These are phyloP conservation scores for Diplosphaera chodatii DNA, from an alignment of 139 green algal genomes.

Conservation along the genomic window DNA sequence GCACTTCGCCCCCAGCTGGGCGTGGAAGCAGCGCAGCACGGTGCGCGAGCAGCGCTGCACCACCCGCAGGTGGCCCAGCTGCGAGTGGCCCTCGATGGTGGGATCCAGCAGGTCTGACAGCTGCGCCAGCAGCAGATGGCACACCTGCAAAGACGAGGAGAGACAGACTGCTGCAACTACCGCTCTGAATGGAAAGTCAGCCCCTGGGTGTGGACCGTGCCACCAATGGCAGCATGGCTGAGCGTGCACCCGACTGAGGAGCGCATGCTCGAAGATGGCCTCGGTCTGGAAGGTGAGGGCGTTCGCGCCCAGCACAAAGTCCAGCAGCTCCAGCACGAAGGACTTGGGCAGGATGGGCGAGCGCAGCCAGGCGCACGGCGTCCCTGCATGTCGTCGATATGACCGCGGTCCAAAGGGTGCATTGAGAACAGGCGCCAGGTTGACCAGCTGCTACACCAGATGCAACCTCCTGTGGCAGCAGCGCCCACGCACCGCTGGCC, in stretches of 20 bases:
- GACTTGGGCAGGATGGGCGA: constrained; percentile 43
- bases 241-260: constrained; percentile 13
- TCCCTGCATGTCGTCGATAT: too few relatives aligned
- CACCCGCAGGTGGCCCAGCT: constrained; percentile 15
- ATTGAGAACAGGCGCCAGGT: too few relatives aligned
- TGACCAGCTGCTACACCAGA: too few relatives aligned
- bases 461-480: too few relatives aligned
- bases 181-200: too few relatives aligned
- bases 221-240: too few relatives aligned
- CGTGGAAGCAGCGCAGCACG: constrained; percentile 17
- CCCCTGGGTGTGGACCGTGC: too few relatives aligned
- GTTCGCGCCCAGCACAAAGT: constrained; percentile 67
- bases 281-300: constrained; percentile 42
- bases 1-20: constrained; percentile 22
- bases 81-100: constrained; percentile 12
- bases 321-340: constrained; percentile 73
- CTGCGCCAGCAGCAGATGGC: constrained; percentile 31
- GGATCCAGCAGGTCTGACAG: constrained; percentile 48
- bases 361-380: constrained; percentile 39
- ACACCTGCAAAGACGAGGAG: too few relatives aligned
- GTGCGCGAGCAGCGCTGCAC: constrained; percentile 18
- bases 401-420: too few relatives aligned
- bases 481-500: constrained; percentile 28
- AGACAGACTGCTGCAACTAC: too few relatives aligned
- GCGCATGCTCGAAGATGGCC: constrained; percentile 29